Evolutionary conservation across 257 asterid species (phyloP).

Genomic region (Capsicum baccatum): DNA sequence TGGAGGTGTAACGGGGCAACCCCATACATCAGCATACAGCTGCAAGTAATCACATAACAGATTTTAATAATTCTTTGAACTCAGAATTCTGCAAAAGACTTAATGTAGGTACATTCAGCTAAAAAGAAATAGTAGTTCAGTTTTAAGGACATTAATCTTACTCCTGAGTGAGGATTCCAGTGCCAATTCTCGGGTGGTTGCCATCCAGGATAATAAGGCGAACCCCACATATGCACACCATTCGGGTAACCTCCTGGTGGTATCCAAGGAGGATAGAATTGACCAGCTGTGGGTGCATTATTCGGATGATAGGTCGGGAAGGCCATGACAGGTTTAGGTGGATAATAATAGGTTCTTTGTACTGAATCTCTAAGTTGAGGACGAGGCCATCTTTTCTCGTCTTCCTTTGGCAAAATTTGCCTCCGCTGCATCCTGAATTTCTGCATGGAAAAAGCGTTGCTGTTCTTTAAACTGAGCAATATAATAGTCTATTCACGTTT

Average conservation of each 20-base stretch:
- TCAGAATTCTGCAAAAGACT: background rate
- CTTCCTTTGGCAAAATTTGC: slow-evolving; percentile 54
- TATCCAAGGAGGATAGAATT: slow-evolving; percentile 48
- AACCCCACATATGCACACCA: slow-evolving; percentile 47
- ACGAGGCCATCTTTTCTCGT: slow-evolving; percentile 46
- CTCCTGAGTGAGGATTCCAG: slow-evolving; percentile 52
- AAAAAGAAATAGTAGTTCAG: slow-evolving; percentile 29
- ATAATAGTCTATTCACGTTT: background rate
- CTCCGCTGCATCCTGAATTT: slow-evolving; percentile 55
- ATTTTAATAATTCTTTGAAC: background rate
- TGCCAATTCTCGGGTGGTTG: slow-evolving; percentile 49
- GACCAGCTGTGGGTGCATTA: slow-evolving; percentile 39
- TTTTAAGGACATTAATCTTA: slow-evolving; percentile 25
- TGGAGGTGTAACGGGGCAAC: slow-evolving; percentile 57
- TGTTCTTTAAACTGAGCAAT: background rate
- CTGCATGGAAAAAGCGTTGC: slow-evolving; percentile 36
- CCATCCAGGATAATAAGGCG: slow-evolving; percentile 52
- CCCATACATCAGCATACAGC: slow-evolving; percentile 59
- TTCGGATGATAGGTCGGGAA: slow-evolving; percentile 48
- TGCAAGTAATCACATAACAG: slow-evolving; percentile 28
- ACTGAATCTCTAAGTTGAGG: slow-evolving; percentile 41
- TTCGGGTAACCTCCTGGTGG: slow-evolving; percentile 41
- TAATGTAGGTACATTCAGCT: background rate
- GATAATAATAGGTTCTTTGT: slow-evolving; percentile 41
- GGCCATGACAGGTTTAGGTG: slow-evolving; percentile 51